Conservation (phyloP, 768 basidiomycete genomes). For the Royoungia palumana region DNA sequence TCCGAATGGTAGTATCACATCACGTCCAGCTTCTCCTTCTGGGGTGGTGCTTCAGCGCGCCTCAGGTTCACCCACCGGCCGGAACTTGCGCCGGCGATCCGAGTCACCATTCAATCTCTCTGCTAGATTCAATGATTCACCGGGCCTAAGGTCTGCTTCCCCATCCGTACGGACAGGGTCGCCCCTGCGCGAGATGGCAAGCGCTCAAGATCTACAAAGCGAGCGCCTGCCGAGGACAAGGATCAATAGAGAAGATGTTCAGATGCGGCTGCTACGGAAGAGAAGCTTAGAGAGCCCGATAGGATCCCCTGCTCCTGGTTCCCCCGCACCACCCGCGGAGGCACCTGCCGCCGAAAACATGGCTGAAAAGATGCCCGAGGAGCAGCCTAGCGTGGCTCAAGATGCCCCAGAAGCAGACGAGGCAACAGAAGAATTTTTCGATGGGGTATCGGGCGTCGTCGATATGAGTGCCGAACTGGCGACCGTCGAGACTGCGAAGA, state of each 20-base stretch:
- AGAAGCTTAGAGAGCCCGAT: conserved; percentile 44
- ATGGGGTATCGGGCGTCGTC: conserved; percentile 35
- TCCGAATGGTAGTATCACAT: not conserved
- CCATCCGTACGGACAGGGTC: conserved; percentile 25
- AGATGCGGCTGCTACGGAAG: conserved; percentile 44
- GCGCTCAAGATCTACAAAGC: conserved; percentile 17
- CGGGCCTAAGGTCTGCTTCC: conserved; percentile 18
- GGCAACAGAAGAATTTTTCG: conserved; percentile 35
- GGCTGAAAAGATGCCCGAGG: not conserved
- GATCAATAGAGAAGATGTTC: conserved; percentile 54
- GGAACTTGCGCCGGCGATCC: conserved; percentile 18
- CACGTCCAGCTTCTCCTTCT: conserved; percentile 13
- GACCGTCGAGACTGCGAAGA: conserved; percentile 47
- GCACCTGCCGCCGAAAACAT: not conserved
- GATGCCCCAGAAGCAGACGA: conserved; percentile 7
- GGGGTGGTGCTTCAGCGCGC: conserved; percentile 5
- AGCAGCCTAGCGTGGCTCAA: not conserved
- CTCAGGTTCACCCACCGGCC: conserved; percentile 19
- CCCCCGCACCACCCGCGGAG: conserved; percentile 4
- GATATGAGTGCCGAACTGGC: conserved; percentile 49
- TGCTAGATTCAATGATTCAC: conserved; percentile 17
- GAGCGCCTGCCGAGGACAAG: conserved; percentile 35
- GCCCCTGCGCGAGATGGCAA: conserved; percentile 25
- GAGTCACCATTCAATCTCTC: conserved; percentile 23
- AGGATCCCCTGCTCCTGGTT: conserved; percentile 16